These are phyloP conservation scores for Suhomyces canberraensis DNA, from an alignment of 805 yeast genomes.

Conservation along the genomic window DNA sequence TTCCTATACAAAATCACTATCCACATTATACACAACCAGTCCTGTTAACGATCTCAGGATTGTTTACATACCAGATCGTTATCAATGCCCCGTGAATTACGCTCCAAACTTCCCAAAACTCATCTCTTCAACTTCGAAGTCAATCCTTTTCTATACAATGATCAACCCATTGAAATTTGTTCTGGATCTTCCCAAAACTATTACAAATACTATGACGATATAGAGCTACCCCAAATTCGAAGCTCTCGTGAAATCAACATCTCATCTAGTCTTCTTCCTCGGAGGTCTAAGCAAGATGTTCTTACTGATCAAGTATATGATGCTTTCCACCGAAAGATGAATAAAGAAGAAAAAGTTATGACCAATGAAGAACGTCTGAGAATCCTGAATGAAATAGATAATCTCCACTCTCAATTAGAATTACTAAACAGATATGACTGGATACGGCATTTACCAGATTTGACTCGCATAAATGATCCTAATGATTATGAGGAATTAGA, in stretches of 20 bases:
- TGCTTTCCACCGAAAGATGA: constrained; percentile 56
- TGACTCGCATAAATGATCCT: constrained; percentile 50
- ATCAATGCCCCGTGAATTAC: too few relatives aligned
- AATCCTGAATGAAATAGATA: constrained; percentile 56
- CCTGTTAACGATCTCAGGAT: too few relatives aligned
- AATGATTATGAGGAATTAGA: constrained; percentile 49
- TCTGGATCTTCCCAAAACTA: constrained; percentile 6
- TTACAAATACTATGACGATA: constrained; percentile 15
- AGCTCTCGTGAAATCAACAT: constrained; percentile 1
- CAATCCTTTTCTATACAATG: constrained; percentile 22
- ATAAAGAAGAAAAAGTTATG: constrained; percentile 62
- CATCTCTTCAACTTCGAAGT: constrained; percentile 37
- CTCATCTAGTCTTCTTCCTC: constrained; percentile 13
- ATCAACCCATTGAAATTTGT: constrained; percentile 17
- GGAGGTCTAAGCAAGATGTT: constrained; percentile 15
- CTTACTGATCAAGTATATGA: too few relatives aligned
- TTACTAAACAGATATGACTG: constrained; percentile 45
- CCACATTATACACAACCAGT: too few relatives aligned
- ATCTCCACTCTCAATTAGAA: constrained; percentile 42
- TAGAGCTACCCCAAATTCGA: constrained; percentile 7
- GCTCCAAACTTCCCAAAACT: too few relatives aligned
- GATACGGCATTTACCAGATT: constrained; percentile 41
- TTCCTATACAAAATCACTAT: too few relatives aligned
- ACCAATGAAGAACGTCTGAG: constrained; percentile 50
- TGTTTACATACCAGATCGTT: too few relatives aligned